Evolutionary conservation across 2,329 filamentous ascomycete genomes (phyloP).

Genomic region (Ceratocystis lukuohia): DNA sequence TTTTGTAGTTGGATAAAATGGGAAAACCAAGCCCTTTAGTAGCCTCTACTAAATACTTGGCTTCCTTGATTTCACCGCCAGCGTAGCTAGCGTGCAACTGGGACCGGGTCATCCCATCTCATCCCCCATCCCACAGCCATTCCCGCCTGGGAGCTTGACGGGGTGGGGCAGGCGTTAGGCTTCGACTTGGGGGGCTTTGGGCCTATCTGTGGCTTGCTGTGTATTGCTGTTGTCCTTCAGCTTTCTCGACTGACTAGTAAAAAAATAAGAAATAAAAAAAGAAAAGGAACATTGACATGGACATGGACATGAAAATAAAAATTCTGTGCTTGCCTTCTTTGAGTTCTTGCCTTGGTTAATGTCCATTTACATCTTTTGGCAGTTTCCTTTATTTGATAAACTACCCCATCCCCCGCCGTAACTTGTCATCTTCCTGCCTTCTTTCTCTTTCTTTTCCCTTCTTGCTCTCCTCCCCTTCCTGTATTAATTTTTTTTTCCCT

Average conservation of each 20-base stretch:
- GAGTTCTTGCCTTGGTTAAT: background rate
- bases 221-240: background rate
- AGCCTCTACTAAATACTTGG: background rate
- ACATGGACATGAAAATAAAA: too few species aligned
- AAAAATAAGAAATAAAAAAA: background rate
- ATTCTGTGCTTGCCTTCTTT: background rate
- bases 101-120: slow-evolving; percentile 7
- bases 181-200: too few species aligned
- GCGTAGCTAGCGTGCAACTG: slow-evolving; percentile 5
- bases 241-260: background rate
- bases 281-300: too few species aligned
- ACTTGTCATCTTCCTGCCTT: slow-evolving; percentile 11
- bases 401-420: background rate
- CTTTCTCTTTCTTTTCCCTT: slow-evolving; percentile 10
- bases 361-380: background rate
- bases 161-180: too few species aligned
- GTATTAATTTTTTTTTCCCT: slow-evolving; percentile 15
- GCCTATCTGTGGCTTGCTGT: too few species aligned
- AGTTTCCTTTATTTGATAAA: slow-evolving; percentile 8
- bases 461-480: slow-evolving; percentile 6
- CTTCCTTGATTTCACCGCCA: slow-evolving; percentile 8
- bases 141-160: too few species aligned
- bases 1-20: background rate
- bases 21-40: background rate
- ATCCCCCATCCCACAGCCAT: background rate